Base-by-base conservation (phyloP, 805 yeast genomes). In the Yamadazyma paraphyllophila region DNA sequence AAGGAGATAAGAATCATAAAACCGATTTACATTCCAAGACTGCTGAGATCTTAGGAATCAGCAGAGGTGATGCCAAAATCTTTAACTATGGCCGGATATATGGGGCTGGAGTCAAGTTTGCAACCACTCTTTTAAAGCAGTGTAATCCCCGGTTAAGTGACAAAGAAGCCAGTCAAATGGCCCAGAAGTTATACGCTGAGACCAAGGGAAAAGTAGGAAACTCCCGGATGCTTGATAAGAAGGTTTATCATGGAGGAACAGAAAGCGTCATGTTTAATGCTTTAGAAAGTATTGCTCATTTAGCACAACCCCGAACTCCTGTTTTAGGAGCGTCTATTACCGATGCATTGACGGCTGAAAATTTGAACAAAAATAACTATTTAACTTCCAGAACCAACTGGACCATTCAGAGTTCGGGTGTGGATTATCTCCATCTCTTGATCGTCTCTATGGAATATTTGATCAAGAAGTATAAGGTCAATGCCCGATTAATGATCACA, bases 381-480 rank as follows among this genome's bases (percentile, higher is more conserved):
- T 66, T 94, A 52, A 94, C 99, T 0, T 89, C 97, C 1, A 68
- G 99, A 57, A 84, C 91, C 51, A 94, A 94, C 59, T 94, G 99
- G 99, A 88, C 97, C 0, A 94, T 94, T 60, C 99, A 94, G 63
- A 88, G 97, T 16, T 88, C 97, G 1, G 99, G 99, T 31, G 99
- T 95, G 14, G 99, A 94, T 62, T 94, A 95, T 59, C 71, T 94
- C 43, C 99, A 94, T 61, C 62, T 94, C 34, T 63, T 94, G 48
- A 75, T 92, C 40, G 79, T 89, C 4, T 80, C 96, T 0, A 91
- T 95, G 97, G 87, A 88, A 47, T 88, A 90, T 56, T 71, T 94
- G 54, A 71, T 79, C 34, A 74, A 79, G 33, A 76, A 73, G 49
- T 92, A 81, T 63, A 58, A 69, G 3, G 69, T 95, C 9, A 77